These are phyloP conservation scores for Colletotrichum lini DNA, from an alignment of 2,329 filamentous ascomycete genomes.

Conservation along the genomic window DNA sequence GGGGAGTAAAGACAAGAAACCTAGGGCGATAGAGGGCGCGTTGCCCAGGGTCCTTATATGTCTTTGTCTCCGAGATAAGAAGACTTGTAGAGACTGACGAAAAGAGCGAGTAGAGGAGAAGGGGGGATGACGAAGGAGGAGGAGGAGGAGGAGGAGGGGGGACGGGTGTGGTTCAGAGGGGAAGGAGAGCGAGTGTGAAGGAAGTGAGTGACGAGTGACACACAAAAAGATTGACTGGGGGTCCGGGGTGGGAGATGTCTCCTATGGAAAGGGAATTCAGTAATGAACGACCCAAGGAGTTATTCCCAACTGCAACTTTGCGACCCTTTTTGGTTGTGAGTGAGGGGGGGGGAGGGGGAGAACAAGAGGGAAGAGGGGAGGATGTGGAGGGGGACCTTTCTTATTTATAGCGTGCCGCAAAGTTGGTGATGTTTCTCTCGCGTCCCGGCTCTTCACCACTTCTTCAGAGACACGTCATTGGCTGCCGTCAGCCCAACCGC, in stretches of 20 bases:
- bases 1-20: constrained; percentile 53
- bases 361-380: constrained; percentile 52
- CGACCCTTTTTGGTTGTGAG: constrained; percentile 69
- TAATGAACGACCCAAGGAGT: constrained; percentile 66
- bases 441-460: constrained; percentile 7
- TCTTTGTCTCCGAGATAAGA: constrained; percentile 38
- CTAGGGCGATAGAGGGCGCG: constrained; percentile 47
- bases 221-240: constrained; percentile 64
- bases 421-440: constrained; percentile 38
- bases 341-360: constrained; percentile 64
- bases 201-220: constrained; percentile 54
- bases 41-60: constrained; percentile 39
- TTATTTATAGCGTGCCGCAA: constrained; percentile 51
- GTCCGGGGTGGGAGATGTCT: constrained; percentile 68
- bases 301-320: constrained; percentile 68
- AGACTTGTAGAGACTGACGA: constrained; percentile 65
- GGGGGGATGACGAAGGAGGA: constrained; percentile 49
- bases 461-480: constrained; percentile 43
- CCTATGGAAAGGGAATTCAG: constrained; percentile 50
- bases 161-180: constrained; percentile 42
- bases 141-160: constrained; percentile 48
- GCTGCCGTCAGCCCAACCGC: constrained; percentile 38
- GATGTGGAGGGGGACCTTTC: constrained; percentile 48
- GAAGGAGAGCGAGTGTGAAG: constrained; percentile 51
- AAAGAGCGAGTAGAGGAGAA: constrained; percentile 57